Base-by-base conservation (phyloP, 148 eudicot species). In the Rheum nobile region DNA sequence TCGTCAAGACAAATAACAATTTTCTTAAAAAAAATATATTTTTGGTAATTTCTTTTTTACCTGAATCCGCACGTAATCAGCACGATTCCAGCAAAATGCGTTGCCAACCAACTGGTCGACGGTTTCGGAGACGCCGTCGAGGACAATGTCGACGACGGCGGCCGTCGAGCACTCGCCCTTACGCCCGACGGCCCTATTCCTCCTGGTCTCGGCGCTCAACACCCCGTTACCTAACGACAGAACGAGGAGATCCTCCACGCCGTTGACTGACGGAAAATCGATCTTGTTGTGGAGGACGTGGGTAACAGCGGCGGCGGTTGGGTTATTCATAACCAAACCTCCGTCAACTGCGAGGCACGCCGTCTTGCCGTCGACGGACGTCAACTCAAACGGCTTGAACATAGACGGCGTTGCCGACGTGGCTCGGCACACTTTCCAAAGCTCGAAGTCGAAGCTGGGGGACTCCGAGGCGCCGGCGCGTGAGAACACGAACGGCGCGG, bases 91-190 rank as follows among this genome's bases (percentile, higher is more conserved):
- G 61, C 82, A 84, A 61, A 95, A 95, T 0, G 97, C 92, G 71
- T 90, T 95, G 9, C 96, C 97, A 28, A 95, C 61, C 92, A 95
- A 87, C 72, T 95, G 99, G 35, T 95, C 99, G 19, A 95, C 68
- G 3, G 93, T 95, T 63, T 95, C 99, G 0, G 99, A 92, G 34
- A 95, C 90, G 29, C 99, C 99, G 77, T 95, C 99, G 8, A 87
- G 84, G 2, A 81, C 97, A 39, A 90, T 87, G 34, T 84, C 88
- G 32, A 92, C 86, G 11, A 95, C 83, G 0, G 80, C 71, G 8
- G 80, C 80, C 7, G 79, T 82, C 22, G 84, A 72, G 67, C 97
- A 90, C 28, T 81, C 78, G 8, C 90, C 86, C 54, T 77, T 75
- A 17, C 76, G 79, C 6, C 79, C 43, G 24, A 83, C 82, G 57